Evolutionary conservation across 2,329 filamentous ascomycete genomes (phyloP).

Genomic region (Chlorencoelia australis): DNA sequence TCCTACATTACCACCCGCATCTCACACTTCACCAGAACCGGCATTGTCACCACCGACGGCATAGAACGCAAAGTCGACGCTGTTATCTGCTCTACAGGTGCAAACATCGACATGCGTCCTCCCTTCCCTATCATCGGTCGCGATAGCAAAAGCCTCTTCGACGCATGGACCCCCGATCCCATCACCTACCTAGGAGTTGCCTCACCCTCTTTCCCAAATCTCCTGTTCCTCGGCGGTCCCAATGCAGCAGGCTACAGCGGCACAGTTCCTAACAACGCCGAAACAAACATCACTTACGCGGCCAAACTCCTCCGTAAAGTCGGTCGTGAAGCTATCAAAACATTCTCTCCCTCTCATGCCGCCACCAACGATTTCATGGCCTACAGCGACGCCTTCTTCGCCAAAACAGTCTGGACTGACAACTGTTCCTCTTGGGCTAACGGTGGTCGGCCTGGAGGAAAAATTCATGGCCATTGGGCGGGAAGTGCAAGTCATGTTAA

Average conservation of each 20-base stretch:
- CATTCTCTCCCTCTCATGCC: slow-evolving; percentile 43
- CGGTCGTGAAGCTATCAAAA: slow-evolving; percentile 53
- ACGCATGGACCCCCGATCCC: slow-evolving; percentile 48
- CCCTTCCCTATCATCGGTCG: slow-evolving; percentile 49
- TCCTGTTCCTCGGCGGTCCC: slow-evolving; percentile 54
- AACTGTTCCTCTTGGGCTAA: slow-evolving; percentile 67
- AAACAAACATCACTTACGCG: slow-evolving; percentile 55
- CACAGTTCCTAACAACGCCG: slow-evolving; percentile 56
- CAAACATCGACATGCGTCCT: slow-evolving; percentile 48
- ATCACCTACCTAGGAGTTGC: slow-evolving; percentile 57
- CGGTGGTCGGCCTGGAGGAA: slow-evolving; percentile 47
- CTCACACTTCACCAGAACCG: slow-evolving; percentile 45
- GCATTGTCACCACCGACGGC: slow-evolving; percentile 51
- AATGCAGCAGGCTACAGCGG: slow-evolving; percentile 50
- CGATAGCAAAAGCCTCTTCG: slow-evolving; percentile 42
- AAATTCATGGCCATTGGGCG: slow-evolving; percentile 61
- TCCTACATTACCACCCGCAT: slow-evolving; percentile 48
- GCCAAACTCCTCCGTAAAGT: slow-evolving; percentile 60
- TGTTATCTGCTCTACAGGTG: slow-evolving; percentile 59
- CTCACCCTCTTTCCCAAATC: slow-evolving; percentile 56
- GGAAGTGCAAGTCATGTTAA: slow-evolving; percentile 55
- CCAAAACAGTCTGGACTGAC: slow-evolving; percentile 44
- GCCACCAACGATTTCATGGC: slow-evolving; percentile 56
- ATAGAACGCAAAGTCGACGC: slow-evolving; percentile 47
- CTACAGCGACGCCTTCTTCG: slow-evolving; percentile 47